Evolutionary conservation across 106 monocot genomes (phyloP).

Genomic region (Phalaenopsis aphrodite): DNA sequence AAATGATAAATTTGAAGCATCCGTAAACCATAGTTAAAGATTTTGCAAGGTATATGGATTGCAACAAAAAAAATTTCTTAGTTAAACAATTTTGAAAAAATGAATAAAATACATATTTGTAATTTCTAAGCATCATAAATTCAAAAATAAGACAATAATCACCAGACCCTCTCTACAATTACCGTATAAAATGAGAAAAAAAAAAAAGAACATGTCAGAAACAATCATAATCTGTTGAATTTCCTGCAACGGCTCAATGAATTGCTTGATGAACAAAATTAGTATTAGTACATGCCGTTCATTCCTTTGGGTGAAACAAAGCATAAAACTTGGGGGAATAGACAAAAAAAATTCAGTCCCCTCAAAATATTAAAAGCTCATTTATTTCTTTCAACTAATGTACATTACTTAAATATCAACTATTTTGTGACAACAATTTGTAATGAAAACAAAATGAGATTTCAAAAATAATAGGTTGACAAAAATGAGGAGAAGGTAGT

Average conservation of each 20-base stretch:
- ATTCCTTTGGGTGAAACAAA: not conserved
- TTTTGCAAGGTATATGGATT: no score
- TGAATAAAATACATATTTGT: no score
- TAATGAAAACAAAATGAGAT: not conserved
- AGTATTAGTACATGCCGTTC: not conserved
- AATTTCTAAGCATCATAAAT: no score
- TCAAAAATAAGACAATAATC: no score
- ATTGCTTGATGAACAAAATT: not conserved
- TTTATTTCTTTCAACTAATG: not conserved
- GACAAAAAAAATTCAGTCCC: not conserved
- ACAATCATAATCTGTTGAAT: not conserved
- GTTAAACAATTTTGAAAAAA: no score
- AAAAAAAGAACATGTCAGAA: not conserved
- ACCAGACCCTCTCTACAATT: no score
- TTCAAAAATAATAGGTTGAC: constrained; percentile 64
- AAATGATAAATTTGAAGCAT: no score
- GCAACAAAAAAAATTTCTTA: no score
- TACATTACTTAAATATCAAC: not conserved
- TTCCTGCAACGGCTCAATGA: not conserved
- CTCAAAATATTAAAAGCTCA: not conserved
- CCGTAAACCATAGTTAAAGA: no score
- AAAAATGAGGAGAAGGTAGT: constrained; percentile 59
- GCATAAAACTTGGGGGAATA: not conserved
- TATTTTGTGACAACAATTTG: not conserved
- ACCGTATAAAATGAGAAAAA: not conserved